Base-by-base conservation (phyloP, 257 asterid genomes). In the Lithospermum erythrorhizon region DNA sequence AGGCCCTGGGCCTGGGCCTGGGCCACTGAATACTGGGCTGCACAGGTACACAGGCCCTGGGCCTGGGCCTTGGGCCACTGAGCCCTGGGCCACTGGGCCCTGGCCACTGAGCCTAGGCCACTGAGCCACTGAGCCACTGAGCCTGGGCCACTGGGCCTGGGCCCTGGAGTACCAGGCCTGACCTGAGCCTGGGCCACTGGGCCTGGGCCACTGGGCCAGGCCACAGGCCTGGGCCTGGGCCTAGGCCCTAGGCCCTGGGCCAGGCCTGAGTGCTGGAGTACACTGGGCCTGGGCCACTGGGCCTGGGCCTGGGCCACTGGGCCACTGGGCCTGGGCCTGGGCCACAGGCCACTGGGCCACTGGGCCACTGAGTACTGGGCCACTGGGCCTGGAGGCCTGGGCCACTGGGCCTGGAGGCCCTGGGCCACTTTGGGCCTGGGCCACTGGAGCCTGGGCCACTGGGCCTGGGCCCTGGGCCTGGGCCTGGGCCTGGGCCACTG, bases 371-470 rank as follows among this genome's bases (percentile, higher is more conserved):
- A 4, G 3, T 4, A 24, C 27, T 24, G 27, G 27, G 27, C 27
- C 27, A 24, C 27, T 24, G 27, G 27, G 27, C 27, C 27, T n/a
- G n/a, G n/a, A n/a, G n/a, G n/a, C 2, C 27, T 24, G 27, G 4
- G 27, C 27, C 27, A 24, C 27, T 24, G 27, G 27, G 27, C 27
- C 27, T 24, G 20, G 5, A 4, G 37, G 7, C 41, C 62, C 62
- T 17, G 19, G 10, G 45, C 62, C 61, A 24, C 37, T 11, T n/a
- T n/a, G n/a, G n/a, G 47, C 62, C 62, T 17, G 19, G 10, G 45
- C 62, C 61, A 24, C 37, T 11, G 23, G 45, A n/a, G 17, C 62
- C 62, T 24, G 45, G 45, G 45, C 62, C 62, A 24, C 27, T 24
- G 27, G 27, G 27, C 62, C 18, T 27, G 61, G 23, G 61, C 35